Percentiles rank a stretch among this genome's conserved stretches.
Evolutionary conservation across 2,329 filamentous ascomycete genomes (phyloP).

Genomic region (Alternaria panax): DNA sequence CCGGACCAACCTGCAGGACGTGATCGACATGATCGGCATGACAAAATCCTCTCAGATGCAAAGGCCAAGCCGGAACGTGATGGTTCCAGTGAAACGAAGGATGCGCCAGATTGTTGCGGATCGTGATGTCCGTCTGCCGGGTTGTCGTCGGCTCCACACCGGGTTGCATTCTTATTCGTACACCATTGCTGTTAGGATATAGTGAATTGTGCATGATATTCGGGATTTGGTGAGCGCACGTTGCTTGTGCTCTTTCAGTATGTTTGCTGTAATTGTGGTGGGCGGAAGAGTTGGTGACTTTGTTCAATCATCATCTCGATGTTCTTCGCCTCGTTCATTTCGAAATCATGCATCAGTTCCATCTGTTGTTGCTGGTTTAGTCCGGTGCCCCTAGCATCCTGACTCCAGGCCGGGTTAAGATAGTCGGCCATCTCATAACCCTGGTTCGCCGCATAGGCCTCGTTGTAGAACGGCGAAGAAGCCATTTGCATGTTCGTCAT

Average conservation of each 20-base stretch:
- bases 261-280: constrained; percentile 37
- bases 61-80: background rate
- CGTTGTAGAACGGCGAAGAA: constrained; percentile 43
- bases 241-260: constrained; percentile 28
- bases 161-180: background rate
- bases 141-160: background rate
- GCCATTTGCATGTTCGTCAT: constrained; percentile 34
- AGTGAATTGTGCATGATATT: background rate
- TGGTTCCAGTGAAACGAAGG: background rate
- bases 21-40: constrained; percentile 16
- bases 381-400: constrained; percentile 47
- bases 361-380: constrained; percentile 82
- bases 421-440: constrained; percentile 50
- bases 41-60: background rate
- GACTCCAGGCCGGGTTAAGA: constrained; percentile 67
- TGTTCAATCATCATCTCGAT: constrained; percentile 53
- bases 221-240: background rate
- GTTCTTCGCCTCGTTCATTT: constrained; percentile 59
- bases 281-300: constrained; percentile 48
- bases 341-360: constrained; percentile 81
- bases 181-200: background rate
- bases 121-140: background rate
- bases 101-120: background rate
- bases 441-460: constrained; percentile 45
- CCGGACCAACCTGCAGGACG: background rate